phyloP scores from a whole-genome alignment of 2,329 filamentous ascomycete species.

The Xylariaceae sp. region DNA sequence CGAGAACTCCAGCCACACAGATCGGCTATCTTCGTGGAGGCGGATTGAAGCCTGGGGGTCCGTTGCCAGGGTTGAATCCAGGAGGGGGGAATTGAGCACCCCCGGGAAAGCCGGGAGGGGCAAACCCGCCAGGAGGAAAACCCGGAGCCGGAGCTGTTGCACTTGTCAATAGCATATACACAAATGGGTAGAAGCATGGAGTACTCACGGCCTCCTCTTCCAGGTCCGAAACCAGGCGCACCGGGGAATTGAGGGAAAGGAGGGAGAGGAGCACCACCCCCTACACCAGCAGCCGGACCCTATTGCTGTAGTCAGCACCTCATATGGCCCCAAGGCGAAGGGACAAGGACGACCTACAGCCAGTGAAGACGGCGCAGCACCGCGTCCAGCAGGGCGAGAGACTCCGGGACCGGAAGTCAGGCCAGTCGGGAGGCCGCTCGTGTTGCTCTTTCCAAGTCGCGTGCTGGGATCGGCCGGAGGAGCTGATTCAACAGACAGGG shows the following conservation, averaged over 20 bases:
- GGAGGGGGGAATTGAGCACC: constrained; percentile 40
- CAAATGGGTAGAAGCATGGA: constrained; percentile 2
- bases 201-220: constrained; percentile 48
- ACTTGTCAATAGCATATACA: constrained; percentile 9
- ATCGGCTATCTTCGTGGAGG: constrained; percentile 56
- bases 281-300: constrained; percentile 82
- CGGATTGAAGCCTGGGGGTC: constrained; percentile 65
- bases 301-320: constrained; percentile 24
- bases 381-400: constrained; percentile 82
- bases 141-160: constrained; percentile 19
- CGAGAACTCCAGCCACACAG: no score
- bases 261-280: constrained; percentile 57
- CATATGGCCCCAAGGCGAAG: background rate
- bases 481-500: constrained; percentile 89
- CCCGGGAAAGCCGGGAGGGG: constrained; percentile 37
- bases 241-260: constrained; percentile 48
- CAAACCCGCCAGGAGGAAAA: constrained; percentile 32
- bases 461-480: constrained; percentile 90
- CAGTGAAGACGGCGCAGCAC: constrained; percentile 66
- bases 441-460: constrained; percentile 70
- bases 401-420: constrained; percentile 82
- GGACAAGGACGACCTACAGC: constrained; percentile 46
- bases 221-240: constrained; percentile 39
- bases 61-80: constrained; percentile 44
- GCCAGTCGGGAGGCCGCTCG: constrained; percentile 60